Conservation (phyloP, 1,139 yeast species). For the Yamadazyma trypodendri region DNA sequence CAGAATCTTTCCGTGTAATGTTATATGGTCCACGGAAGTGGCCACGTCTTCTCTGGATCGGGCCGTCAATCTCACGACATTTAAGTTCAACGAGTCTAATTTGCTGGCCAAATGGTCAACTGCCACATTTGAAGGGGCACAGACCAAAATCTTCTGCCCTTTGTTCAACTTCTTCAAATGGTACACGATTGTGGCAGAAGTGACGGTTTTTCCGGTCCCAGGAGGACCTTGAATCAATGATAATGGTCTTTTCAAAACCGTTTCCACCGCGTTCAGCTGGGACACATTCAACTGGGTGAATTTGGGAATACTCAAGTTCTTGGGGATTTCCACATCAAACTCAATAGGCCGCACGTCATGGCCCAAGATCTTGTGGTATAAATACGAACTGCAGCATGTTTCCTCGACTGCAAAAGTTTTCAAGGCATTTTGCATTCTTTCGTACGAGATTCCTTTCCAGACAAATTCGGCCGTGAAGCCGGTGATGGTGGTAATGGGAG, state of each 20-base stretch:
- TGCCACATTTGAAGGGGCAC: constrained; percentile 96
- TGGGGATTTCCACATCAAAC: constrained; percentile 61
- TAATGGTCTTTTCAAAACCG: constrained; percentile 72
- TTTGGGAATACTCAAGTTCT: constrained; percentile 61
- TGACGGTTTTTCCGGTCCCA: constrained; percentile 94
- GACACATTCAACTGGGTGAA: constrained; percentile 72
- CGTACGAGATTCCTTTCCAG: constrained; percentile 85
- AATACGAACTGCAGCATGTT: constrained; percentile 70
- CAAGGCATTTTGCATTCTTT: constrained; percentile 81
- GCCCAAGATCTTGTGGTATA: constrained; percentile 81
- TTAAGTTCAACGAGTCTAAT: constrained; percentile 63
- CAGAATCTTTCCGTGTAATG: constrained; percentile 52
- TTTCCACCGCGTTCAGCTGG: constrained; percentile 73
- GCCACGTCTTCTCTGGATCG: constrained; percentile 81
- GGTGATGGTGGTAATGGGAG: constrained; percentile 60
- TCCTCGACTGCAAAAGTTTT: constrained; percentile 69
- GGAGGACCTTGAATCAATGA: constrained; percentile 98
- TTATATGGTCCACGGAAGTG: constrained; percentile 51
- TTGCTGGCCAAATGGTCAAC: constrained; percentile 87
- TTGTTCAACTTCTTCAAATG: constrained; percentile 63
- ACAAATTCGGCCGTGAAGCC: constrained; percentile 85
- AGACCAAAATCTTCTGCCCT: constrained; percentile 63
- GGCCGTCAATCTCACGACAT: constrained; percentile 76
- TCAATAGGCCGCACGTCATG: constrained; percentile 69
- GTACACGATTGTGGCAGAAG: constrained; percentile 85